A percentile compares a stretch with the other conserved stretches of the same genome.
phyloP scores from a whole-genome alignment of 179 eudicot species.

The Silene coronaria region DNA sequence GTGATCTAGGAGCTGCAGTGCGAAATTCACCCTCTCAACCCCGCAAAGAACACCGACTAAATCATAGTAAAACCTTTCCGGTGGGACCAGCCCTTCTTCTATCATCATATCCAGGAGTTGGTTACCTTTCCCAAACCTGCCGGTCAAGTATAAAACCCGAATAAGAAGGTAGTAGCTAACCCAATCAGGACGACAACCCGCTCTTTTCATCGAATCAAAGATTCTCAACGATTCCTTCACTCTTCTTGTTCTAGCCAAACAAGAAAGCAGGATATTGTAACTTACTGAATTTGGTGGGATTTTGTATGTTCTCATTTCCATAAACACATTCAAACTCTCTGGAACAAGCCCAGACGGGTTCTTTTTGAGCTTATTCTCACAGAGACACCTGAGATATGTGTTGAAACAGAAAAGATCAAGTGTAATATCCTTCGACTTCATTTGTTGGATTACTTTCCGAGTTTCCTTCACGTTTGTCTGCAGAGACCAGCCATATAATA shows the following conservation, averaged over 20 bases:
- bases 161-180: constrained; percentile 47
- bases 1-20: constrained; percentile 44
- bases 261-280: constrained; percentile 52
- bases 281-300: constrained; percentile 45
- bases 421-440: constrained; percentile 43
- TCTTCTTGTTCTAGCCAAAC: constrained; percentile 46
- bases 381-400: constrained; percentile 53
- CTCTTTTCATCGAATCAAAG: constrained; percentile 39
- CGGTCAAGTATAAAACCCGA: constrained; percentile 48
- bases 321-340: constrained; percentile 55
- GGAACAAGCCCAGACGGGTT: constrained; percentile 68
- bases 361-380: constrained; percentile 41
- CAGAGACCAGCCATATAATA: constrained; percentile 54
- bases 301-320: constrained; percentile 56
- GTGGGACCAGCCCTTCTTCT: constrained; percentile 42
- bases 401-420: constrained; percentile 53
- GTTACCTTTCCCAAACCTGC: constrained; percentile 67
- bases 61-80: constrained; percentile 44
- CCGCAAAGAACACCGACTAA: constrained; percentile 58
- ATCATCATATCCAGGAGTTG: constrained; percentile 48
- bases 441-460: constrained; percentile 45
- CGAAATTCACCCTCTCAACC: constrained; percentile 52
- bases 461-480: constrained; percentile 52
- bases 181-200: constrained; percentile 57
- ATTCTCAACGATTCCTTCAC: constrained; percentile 49